phyloP scores from a whole-genome alignment of 2,329 filamentous ascomycete genomes.

The Ophiocordyceps camponoti-leonardi region DNA sequence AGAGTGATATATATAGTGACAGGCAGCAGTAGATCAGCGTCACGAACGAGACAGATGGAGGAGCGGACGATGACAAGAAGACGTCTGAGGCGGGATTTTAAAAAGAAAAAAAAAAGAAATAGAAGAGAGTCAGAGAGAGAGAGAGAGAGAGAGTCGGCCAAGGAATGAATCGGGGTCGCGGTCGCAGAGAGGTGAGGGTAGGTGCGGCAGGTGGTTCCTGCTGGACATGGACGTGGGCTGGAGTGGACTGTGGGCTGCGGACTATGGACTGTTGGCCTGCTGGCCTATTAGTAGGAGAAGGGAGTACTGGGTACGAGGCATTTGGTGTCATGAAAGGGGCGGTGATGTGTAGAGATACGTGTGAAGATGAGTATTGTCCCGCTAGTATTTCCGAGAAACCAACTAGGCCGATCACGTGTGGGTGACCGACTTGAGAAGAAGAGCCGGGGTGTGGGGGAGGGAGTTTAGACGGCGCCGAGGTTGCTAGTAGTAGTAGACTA shows the following conservation, averaged over 20 bases:
- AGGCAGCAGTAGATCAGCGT: not conserved
- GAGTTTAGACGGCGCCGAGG: no score
- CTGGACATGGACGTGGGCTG: conserved; percentile 1
- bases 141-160: conserved; percentile 3
- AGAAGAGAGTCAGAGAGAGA: no score
- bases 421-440: no score
- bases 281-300: not conserved
- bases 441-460: no score
- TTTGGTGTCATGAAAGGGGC: not conserved
- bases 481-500: no score
- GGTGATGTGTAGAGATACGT: not conserved
- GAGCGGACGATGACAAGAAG: not conserved
- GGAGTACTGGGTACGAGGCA: not conserved
- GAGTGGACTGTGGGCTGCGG: not conserved
- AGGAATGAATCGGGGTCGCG: conserved; percentile 9
- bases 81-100: not conserved
- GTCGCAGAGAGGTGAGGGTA: conserved; percentile 7
- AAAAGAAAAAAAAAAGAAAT: not conserved
- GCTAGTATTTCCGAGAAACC: not conserved
- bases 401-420: no score
- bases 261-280: not conserved
- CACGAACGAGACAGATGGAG: not conserved
- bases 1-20: not conserved
- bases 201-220: conserved; percentile 9
- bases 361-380: not conserved